Percentiles rank a stretch among this genome's conserved stretches.
Evolutionary conservation across 2,329 filamentous ascomycete genomes (phyloP).

Genomic region (Phoma sp.): DNA sequence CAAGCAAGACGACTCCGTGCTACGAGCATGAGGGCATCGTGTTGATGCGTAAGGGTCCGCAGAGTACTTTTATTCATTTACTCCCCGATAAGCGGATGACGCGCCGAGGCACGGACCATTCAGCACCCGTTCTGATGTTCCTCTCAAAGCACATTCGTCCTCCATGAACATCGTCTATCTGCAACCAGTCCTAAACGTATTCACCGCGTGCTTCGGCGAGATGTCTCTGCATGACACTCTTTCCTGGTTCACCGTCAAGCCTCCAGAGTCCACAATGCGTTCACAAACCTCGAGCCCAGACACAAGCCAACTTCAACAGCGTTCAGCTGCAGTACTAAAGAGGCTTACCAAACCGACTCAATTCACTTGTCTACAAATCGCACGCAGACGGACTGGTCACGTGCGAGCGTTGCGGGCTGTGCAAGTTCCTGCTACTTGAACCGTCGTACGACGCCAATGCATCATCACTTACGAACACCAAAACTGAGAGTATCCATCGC

Average conservation of each 20-base stretch:
- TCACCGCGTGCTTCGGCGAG: too few species aligned
- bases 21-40: constrained; percentile 44
- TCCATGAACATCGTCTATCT: not conserved
- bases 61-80: constrained; percentile 23
- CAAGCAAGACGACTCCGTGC: constrained; percentile 28
- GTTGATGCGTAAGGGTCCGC: constrained; percentile 9
- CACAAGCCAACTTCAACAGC: too few species aligned
- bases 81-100: constrained; percentile 36
- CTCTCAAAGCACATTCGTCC: constrained; percentile 4
- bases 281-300: too few species aligned
- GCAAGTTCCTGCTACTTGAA: not conserved
- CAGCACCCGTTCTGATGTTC: constrained; percentile 10
- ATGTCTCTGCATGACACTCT: too few species aligned
- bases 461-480: constrained; percentile 1
- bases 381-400: not conserved
- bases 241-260: too few species aligned
- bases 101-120: constrained; percentile 25
- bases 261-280: too few species aligned
- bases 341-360: too few species aligned
- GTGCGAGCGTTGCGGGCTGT: not conserved
- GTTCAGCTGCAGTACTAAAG: too few species aligned
- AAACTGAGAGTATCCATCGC: not conserved
- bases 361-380: too few species aligned
- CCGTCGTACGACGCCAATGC: not conserved
- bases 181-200: not conserved